A percentile compares a stretch with the other conserved stretches of the same genome.
phyloP scores from a whole-genome alignment of 1,139 yeast species.

The Magnusiomyces paraingens region DNA sequence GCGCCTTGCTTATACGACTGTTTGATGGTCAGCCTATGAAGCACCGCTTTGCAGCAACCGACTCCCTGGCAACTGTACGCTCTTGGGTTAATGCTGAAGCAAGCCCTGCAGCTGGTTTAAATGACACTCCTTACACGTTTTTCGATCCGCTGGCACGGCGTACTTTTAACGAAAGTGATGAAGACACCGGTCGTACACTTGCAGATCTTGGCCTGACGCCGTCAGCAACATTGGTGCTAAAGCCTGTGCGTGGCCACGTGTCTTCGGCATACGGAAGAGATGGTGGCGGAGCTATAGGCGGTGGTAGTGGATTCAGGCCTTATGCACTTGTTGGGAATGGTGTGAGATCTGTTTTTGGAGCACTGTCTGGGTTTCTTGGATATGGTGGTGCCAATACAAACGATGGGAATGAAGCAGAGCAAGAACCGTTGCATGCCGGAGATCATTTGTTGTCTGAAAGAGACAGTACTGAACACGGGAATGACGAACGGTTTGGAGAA shows the following conservation, averaged over 20 bases:
- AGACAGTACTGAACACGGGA: neutral
- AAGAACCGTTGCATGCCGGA: neutral
- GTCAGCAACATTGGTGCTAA: conserved; percentile 58
- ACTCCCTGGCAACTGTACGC: conserved; percentile 50
- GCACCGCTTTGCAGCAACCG: conserved; percentile 39
- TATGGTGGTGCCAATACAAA: conserved; percentile 24
- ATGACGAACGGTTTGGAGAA: neutral
- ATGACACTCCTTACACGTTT: conserved; percentile 45
- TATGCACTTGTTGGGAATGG: conserved; percentile 21
- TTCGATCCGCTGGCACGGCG: conserved; percentile 42
- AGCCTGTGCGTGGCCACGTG: conserved; percentile 38
- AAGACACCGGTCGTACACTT: conserved; percentile 42
- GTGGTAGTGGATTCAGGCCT: neutral
- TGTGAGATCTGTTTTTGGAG: conserved; percentile 20
- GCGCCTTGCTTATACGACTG: conserved; percentile 46
- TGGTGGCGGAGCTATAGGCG: neutral
- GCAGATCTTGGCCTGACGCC: conserved; percentile 50
- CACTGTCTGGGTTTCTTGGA: conserved; percentile 29
- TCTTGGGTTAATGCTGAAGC: conserved; percentile 47
- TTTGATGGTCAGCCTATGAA: conserved; percentile 50
- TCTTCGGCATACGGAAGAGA: conserved; percentile 27
- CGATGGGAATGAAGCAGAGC: neutral
- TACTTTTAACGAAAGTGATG: conserved; percentile 44
- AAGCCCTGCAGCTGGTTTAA: conserved; percentile 37
- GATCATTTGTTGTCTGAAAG: neutral